Evolutionary conservation across 352 stramenopile genomes (phyloP).

Genomic region (Globisporangium orthogonon): DNA sequence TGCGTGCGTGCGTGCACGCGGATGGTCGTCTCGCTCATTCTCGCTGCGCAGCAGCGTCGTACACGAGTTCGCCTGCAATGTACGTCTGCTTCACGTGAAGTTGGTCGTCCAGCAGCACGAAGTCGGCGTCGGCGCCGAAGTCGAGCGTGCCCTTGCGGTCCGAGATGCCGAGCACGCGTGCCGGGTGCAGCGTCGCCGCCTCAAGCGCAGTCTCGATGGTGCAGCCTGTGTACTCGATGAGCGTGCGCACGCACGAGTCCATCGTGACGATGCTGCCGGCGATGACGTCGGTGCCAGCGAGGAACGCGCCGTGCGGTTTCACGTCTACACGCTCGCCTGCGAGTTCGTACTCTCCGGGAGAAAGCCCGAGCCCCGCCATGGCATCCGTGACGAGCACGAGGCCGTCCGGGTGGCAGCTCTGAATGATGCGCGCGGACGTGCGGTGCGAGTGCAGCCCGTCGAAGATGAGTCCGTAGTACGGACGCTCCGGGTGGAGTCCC

Average conservation of each 20-base stretch:
- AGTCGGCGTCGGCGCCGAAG: constrained; percentile 74
- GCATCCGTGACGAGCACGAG: constrained; percentile 82
- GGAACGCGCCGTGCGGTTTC: constrained; percentile 25
- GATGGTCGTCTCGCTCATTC: not conserved
- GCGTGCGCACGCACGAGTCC: constrained; percentile 73
- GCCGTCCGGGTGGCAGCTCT: constrained; percentile 65
- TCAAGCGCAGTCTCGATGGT: constrained; percentile 63
- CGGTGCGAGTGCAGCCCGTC: constrained; percentile 86
- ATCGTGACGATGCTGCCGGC: constrained; percentile 82
- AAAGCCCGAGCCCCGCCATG: constrained; percentile 80
- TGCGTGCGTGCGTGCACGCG: too few species aligned
- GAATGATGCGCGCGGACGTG: constrained; percentile 75
- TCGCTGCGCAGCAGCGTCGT: constrained; percentile 14
- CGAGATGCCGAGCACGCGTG: constrained; percentile 54
- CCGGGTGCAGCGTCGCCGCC: constrained; percentile 71
- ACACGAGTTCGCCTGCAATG: constrained; percentile 59
- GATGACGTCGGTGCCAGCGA: constrained; percentile 75
- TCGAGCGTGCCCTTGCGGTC: constrained; percentile 60
- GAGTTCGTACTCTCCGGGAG: constrained; percentile 64
- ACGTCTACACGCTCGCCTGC: constrained; percentile 65
- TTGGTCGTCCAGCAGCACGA: constrained; percentile 73
- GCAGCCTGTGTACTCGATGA: constrained; percentile 82
- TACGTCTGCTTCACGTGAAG: constrained; percentile 72
- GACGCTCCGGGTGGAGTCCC: constrained; percentile 33
- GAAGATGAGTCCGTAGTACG: constrained; percentile 82